Conservation (phyloP, 257 asterid species). For the Solanum paucissectum region DNA sequence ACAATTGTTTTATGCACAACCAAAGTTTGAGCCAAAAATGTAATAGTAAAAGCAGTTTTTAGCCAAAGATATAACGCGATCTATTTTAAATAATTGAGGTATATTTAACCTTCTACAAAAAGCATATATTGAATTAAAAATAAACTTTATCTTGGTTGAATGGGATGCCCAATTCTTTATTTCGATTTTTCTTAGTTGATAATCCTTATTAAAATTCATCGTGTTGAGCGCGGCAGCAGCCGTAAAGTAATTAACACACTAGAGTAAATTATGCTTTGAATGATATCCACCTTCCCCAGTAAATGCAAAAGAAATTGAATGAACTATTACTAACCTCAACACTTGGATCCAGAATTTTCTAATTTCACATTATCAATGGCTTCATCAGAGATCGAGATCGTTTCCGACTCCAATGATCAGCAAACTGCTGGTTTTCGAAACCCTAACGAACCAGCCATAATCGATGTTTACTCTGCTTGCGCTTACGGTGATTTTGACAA, state of each 20-base stretch:
- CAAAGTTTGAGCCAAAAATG: neutral
- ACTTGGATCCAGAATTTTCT: neutral
- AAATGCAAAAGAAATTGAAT: neutral
- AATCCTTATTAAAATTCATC: neutral
- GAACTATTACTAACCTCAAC: constrained; percentile 1
- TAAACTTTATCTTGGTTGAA: neutral
- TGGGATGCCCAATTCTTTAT: neutral
- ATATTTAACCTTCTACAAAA: neutral
- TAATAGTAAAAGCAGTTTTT: too few relatives aligned
- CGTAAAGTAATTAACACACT: neutral
- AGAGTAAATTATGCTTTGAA: neutral
- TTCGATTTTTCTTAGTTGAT: neutral
- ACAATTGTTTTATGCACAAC: neutral
- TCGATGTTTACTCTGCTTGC: constrained; percentile 77
- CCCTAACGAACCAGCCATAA: constrained; percentile 46
- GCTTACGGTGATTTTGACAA: constrained; percentile 74
- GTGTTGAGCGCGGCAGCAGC: neutral
- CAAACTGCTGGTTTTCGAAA: constrained; percentile 32
- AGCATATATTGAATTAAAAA: too few relatives aligned
- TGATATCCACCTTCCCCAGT: neutral
- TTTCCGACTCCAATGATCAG: constrained; percentile 47
- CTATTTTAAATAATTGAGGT: neutral
- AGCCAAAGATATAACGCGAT: neutral
- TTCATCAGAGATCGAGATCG: constrained; percentile 86
- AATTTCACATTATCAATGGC: constrained; percentile 27